Conservation (phyloP, 768 basidiomycete species). For the Cystoderma amianthinum region DNA sequence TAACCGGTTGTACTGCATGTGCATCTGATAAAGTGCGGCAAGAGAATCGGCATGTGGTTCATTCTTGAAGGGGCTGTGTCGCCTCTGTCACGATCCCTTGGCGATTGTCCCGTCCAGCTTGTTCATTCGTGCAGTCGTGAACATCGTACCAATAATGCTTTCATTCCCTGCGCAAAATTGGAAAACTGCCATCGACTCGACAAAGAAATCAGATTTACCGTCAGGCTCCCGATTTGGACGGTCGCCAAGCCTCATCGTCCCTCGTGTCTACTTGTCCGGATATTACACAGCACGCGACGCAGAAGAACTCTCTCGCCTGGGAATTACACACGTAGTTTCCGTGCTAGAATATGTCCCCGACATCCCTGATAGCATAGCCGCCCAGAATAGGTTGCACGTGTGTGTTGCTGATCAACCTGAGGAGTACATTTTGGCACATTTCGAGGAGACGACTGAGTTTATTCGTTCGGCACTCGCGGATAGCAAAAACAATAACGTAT, state of each 20-base stretch:
- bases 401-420: constrained; percentile 19
- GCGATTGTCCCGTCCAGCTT: too few species aligned
- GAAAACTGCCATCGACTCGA: constrained; percentile 13
- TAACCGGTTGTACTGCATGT: too few species aligned
- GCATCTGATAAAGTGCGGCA: too few species aligned
- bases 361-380: constrained; percentile 37
- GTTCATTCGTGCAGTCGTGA: too few species aligned
- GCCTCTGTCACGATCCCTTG: too few species aligned
- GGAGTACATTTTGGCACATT: constrained; percentile 23
- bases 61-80: too few species aligned
- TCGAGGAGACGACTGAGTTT: constrained; percentile 28
- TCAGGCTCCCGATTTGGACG: constrained; percentile 12
- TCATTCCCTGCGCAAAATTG: constrained; percentile 25
- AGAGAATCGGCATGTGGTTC: too few species aligned
- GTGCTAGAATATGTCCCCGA: constrained; percentile 45
- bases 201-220: constrained; percentile 5
- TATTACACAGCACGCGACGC: constrained; percentile 45
- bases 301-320: constrained; percentile 41
- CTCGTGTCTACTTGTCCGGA: constrained; percentile 59
- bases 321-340: constrained; percentile 71
- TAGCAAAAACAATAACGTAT: constrained; percentile 26
- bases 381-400: constrained; percentile 42
- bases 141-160: too few species aligned
- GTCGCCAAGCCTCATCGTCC: constrained; percentile 30
- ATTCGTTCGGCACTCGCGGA: constrained; percentile 24